Evolutionary conservation across 108 stramenopile species (phyloP).

Genomic region (Cyclotella sp.): DNA sequence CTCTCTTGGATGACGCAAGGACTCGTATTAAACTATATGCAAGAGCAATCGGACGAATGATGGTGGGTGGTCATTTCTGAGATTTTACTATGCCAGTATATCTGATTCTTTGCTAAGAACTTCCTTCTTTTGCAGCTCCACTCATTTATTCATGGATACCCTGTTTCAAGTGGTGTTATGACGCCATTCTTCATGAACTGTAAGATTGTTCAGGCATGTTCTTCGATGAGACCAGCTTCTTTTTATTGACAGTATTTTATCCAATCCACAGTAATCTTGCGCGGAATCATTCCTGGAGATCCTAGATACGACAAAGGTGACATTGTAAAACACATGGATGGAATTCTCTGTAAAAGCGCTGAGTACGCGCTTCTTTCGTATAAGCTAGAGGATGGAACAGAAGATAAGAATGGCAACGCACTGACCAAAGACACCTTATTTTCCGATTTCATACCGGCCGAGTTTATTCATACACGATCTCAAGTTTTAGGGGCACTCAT

Average conservation of each 20-base stretch:
- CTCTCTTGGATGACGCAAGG: background rate
- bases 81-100: background rate
- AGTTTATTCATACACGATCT: slow-evolving; percentile 16
- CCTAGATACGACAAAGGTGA: slow-evolving; percentile 26
- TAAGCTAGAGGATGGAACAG: background rate
- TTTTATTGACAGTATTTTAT: background rate
- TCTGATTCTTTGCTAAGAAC: too few relatives aligned
- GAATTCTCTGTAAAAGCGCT: slow-evolving; percentile 2
- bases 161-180: slow-evolving; percentile 23
- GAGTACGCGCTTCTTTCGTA: background rate
- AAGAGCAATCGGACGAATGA: slow-evolving; percentile 1
- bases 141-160: slow-evolving; percentile 14
- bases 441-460: slow-evolving; percentile 4
- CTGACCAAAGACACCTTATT: slow-evolving; percentile 17
- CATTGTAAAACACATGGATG: slow-evolving; percentile 26
- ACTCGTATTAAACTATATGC: background rate
- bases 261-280: slow-evolving; percentile 25
- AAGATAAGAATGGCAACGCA: slow-evolving; percentile 14
- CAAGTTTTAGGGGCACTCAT: slow-evolving; percentile 15
- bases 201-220: background rate
- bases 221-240: too few relatives aligned
- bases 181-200: slow-evolving; percentile 34
- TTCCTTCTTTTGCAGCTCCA: slow-evolving; percentile 15
- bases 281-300: slow-evolving; percentile 15
- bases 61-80: background rate